phyloP scores from a whole-genome alignment of 495 filamentous ascomycete species.

The Thozetella sp. region DNA sequence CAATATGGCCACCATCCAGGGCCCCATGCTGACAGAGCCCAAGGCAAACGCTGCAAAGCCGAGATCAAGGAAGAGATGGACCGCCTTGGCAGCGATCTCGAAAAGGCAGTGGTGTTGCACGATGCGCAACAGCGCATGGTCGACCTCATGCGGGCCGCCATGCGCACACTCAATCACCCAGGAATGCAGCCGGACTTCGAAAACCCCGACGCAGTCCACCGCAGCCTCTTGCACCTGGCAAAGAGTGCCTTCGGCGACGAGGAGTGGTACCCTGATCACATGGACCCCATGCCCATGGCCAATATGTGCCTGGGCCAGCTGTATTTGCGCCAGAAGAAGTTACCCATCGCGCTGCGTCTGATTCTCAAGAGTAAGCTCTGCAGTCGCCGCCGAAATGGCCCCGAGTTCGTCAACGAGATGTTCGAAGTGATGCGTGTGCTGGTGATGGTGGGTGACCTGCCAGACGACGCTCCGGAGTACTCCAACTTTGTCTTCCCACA shows the following conservation, averaged over 20 bases:
- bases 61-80: conserved; percentile 9
- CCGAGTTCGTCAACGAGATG: conserved; percentile 22
- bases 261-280: conserved; percentile 15
- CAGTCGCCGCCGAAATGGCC: conserved; percentile 5
- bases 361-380: conserved; percentile 17
- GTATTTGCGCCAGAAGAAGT: conserved; percentile 12
- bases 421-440: conserved; percentile 11
- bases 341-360: conserved; percentile 11
- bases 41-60: conserved; percentile 19
- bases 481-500: conserved; percentile 10
- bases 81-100: neutral
- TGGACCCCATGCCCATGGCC: conserved; percentile 20
- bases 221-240: conserved; percentile 10
- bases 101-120: neutral
- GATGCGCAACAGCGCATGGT: conserved; percentile 10
- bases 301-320: conserved; percentile 15
- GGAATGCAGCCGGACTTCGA: conserved; percentile 12
- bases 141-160: conserved; percentile 9
- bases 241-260: neutral
- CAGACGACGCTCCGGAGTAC: conserved; percentile 1
- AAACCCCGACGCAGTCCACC: conserved; percentile 12
- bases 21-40: neutral
- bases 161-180: conserved; percentile 10
- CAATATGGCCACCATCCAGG: neutral
- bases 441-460: conserved; percentile 4